Conservation (phyloP, 108 stramenopile species). For the Hondaea fermentalgiana region DNA sequence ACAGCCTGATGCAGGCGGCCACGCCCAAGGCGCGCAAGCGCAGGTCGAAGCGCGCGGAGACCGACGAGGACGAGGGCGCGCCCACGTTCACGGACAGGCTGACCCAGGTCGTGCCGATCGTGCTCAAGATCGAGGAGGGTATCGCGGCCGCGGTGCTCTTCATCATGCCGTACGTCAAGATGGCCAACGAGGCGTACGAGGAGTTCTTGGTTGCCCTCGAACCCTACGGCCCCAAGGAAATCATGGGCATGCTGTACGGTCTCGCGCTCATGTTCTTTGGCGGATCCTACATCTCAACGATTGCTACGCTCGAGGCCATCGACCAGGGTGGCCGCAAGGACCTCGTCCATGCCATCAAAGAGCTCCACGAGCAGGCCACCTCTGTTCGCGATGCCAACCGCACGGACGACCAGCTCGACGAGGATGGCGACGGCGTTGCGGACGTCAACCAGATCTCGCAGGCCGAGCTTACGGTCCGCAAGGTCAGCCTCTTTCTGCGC, state of each 20-base stretch:
- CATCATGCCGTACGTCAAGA: background rate
- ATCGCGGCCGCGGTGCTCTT: background rate
- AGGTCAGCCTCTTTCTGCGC: conserved; percentile 65
- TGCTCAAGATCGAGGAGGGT: background rate
- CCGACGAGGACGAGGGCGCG: background rate
- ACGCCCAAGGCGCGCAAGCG: background rate
- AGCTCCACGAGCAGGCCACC: conserved; percentile 56
- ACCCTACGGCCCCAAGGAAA: background rate
- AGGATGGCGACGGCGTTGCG: conserved; percentile 64
- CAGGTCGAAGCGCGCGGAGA: background rate
- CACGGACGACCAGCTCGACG: conserved; percentile 74
- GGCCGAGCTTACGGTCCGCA: conserved; percentile 62
- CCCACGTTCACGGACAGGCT: background rate
- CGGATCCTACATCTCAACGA: conserved; percentile 73
- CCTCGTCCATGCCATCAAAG: conserved; percentile 53
- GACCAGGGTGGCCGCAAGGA: conserved; percentile 65
- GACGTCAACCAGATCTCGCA: conserved; percentile 63
- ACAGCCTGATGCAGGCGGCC: background rate
- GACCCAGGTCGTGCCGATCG: background rate
- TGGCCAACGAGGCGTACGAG: background rate
- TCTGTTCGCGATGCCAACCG: conserved; percentile 68
- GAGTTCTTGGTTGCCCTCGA: background rate
- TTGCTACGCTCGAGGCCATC: conserved; percentile 82
- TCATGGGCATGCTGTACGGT: conserved; percentile 35
- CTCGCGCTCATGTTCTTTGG: conserved; percentile 87